Conservation (phyloP, 345 rosid genomes). For the Hibiscus mutabilis region DNA sequence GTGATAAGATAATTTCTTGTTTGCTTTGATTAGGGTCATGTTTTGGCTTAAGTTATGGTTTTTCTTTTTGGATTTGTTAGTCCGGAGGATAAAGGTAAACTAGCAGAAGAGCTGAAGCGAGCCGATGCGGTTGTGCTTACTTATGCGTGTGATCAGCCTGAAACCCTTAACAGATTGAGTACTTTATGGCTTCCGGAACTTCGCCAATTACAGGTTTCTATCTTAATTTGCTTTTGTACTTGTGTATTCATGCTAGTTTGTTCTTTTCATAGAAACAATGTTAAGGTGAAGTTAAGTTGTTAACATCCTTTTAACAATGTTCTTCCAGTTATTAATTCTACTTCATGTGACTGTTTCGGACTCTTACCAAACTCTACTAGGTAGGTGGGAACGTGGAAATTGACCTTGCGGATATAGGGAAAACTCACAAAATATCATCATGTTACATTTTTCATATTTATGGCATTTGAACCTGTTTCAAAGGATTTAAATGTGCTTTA, state of each 20-base stretch:
- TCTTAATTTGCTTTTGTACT: not conserved
- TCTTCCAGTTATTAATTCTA: not conserved
- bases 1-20: not conserved
- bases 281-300: not conserved
- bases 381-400: not conserved
- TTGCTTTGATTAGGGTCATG: not conserved
- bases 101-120: slow-evolving; percentile 57
- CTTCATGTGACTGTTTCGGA: not conserved
- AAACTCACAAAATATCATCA: not conserved
- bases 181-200: slow-evolving; percentile 73
- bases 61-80: slow-evolving; percentile 19
- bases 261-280: not conserved
- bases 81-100: slow-evolving; percentile 50
- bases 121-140: slow-evolving; percentile 89
- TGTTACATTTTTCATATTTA: not conserved
- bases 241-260: not conserved
- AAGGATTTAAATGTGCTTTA: not conserved
- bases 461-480: not conserved
- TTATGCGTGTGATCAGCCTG: slow-evolving; percentile 57
- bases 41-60: not conserved
- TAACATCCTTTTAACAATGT: no score
- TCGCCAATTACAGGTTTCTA: slow-evolving; percentile 22
- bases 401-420: not conserved
- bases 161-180: slow-evolving; percentile 58
- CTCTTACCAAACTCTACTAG: not conserved